Percentiles rank a stretch among this genome's conserved stretches.
Evolutionary conservation across 306 rosid species (phyloP).

Genomic region (Delonix regia): DNA sequence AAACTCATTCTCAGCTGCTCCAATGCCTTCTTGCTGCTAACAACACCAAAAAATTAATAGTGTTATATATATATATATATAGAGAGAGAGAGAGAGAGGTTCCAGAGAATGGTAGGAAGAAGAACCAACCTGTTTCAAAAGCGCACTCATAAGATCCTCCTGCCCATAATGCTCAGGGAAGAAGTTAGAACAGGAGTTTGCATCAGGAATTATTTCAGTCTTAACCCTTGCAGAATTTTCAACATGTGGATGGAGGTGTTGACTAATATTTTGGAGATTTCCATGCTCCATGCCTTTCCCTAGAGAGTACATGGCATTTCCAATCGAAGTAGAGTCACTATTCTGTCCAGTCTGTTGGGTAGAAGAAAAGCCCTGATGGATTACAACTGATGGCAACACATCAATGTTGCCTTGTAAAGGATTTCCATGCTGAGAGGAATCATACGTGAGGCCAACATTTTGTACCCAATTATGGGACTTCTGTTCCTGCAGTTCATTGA

Average conservation of each 20-base stretch:
- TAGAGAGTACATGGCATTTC: constrained; percentile 53
- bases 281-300: constrained; percentile 54
- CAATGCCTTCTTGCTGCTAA: constrained; percentile 74
- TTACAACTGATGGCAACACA: constrained; percentile 60
- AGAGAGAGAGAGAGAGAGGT: background rate
- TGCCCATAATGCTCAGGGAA: constrained; percentile 70
- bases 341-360: constrained; percentile 55
- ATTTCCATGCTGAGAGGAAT: constrained; percentile 63
- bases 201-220: constrained; percentile 56
- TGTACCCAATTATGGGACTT: constrained; percentile 83
- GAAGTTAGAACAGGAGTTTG: constrained; percentile 45
- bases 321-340: constrained; percentile 50
- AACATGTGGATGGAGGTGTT: constrained; percentile 46
- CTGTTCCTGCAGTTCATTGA: constrained; percentile 65
- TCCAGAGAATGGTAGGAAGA: constrained; percentile 16
- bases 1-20: constrained; percentile 63
- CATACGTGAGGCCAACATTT: constrained; percentile 59
- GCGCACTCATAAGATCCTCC: constrained; percentile 91
- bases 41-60: constrained; percentile 20
- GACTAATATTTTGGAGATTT: constrained; percentile 52
- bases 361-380: constrained; percentile 67
- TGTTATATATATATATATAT: no score
- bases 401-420: constrained; percentile 59
- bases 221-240: constrained; percentile 64
- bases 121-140: constrained; percentile 84